Evolutionary conservation across 129 eudicot species (phyloP), one percentile per base, ranked within the genome.

Genomic region (Arctium minus): DNA sequence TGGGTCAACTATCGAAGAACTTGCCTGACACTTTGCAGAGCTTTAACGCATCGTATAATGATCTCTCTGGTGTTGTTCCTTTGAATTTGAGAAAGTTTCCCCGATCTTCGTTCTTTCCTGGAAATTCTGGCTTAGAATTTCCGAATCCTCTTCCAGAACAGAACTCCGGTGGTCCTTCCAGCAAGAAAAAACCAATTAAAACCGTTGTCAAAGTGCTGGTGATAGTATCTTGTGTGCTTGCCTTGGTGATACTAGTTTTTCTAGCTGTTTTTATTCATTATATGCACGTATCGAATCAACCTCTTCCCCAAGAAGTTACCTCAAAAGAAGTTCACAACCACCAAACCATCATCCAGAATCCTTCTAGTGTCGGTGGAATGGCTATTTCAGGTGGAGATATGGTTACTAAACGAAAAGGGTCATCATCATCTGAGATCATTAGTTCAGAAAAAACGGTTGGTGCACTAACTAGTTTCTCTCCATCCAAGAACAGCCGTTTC

Each of bases 31-130:
- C 80, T 78, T 91, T 96, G 46, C 86, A 86, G 76, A 89, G 89
- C 83, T 93, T 96, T 72, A 96, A 96, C 33, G 97, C 93, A 15
- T 96, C 99, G 2, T 90, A 90, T 84, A 96, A 96, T 80, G 94
- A 93, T 75, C 91, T 96, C 17, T 91, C 97, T 60, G 99, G 99
- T 13, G 92, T 96, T 74, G 98, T 96, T 79, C 99, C 99, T 7
- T 97, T 87, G 53, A 93, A 91, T 86, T 80, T 96, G 80, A 88
- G 97, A 72, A 91, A 88, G 71, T 96, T 96, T 79, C 97, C 99
- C 9, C 87, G 81, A 37, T 86, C 98, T 10, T 91, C 97, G 29
- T 96, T 96, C 86, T 96, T 84, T 79, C 99, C 99, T 18, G 98
- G 99, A 17, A 96, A 96, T 77, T 96, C 99, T 3, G 75, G 79